Percentiles rank a stretch among this genome's conserved stretches.
Evolutionary conservation across 2,329 filamentous ascomycete genomes (phyloP).

Genomic region (Tothia fuscella): DNA sequence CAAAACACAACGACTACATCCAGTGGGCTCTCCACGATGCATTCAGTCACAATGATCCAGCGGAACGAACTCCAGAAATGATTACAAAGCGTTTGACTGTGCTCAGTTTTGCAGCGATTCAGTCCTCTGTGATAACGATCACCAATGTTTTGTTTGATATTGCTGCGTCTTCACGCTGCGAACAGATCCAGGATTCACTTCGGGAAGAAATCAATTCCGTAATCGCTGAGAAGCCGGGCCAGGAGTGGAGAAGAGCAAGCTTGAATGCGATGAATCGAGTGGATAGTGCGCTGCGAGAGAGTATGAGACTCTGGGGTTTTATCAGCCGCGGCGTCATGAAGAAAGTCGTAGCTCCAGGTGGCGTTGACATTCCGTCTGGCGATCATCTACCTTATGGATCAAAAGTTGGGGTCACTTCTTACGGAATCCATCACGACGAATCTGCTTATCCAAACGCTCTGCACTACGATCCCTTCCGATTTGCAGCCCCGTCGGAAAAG

Average conservation of each 20-base stretch:
- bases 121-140: constrained; percentile 28
- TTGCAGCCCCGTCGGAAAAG: not conserved
- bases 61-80: constrained; percentile 21
- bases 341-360: constrained; percentile 23
- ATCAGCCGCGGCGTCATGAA: constrained; percentile 22
- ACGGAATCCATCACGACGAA: constrained; percentile 10
- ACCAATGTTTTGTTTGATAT: constrained; percentile 29
- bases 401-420: constrained; percentile 20
- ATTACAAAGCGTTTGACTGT: constrained; percentile 24
- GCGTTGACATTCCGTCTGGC: constrained; percentile 24
- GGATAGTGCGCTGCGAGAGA: constrained; percentile 10
- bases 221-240: constrained; percentile 6
- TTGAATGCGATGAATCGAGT: constrained; percentile 2
- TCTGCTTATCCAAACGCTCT: constrained; percentile 10
- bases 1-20: constrained; percentile 26
- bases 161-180: constrained; percentile 17
- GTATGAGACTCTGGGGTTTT: constrained; percentile 12
- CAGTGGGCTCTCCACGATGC: constrained; percentile 30
- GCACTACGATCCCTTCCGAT: constrained; percentile 9
- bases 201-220: constrained; percentile 3
- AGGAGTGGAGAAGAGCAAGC: constrained; percentile 5
- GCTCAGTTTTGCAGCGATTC: constrained; percentile 27
- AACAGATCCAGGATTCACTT: constrained; percentile 2
- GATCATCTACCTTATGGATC: constrained; percentile 23
- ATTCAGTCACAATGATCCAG: constrained; percentile 18